Conservation (phyloP, 352 stramenopile genomes). For the Phytophthora ramorum region DNA sequence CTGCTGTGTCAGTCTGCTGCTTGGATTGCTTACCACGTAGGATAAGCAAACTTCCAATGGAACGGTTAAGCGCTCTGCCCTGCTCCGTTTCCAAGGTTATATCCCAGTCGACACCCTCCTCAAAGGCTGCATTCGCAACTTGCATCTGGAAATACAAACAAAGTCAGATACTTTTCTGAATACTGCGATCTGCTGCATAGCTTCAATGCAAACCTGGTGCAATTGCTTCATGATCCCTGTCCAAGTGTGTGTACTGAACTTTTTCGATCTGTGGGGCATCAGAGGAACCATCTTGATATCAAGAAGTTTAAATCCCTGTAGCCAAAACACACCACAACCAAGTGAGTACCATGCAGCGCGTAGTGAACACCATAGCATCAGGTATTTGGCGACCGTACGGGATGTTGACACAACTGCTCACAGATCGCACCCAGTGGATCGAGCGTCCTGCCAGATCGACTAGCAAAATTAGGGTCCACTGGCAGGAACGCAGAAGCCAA, state of each 20-base stretch:
- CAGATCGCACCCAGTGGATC: conserved; percentile 51
- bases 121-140: conserved; percentile 59
- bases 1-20: conserved; percentile 19
- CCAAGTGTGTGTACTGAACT: conserved; percentile 82
- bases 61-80: conserved; percentile 42
- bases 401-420: conserved; percentile 61
- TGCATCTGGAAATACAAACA: conserved; percentile 56
- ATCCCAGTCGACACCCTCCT: conserved; percentile 73
- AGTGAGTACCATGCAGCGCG: background rate
- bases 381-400: conserved; percentile 37
- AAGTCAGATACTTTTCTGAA: background rate
- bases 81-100: conserved; percentile 40
- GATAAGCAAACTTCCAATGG: conserved; percentile 59
- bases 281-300: conserved; percentile 75
- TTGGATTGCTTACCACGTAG: conserved; percentile 47
- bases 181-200: background rate
- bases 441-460: conserved; percentile 7
- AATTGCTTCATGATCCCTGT: conserved; percentile 76
- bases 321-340: background rate
- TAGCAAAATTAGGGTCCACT: conserved; percentile 13
- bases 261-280: conserved; percentile 72
- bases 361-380: background rate
- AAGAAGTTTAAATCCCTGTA: conserved; percentile 73
- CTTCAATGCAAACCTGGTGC: conserved; percentile 51
- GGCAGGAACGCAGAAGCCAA: conserved; percentile 63